Evolutionary conservation across 495 filamentous ascomycete species (phyloP).

Genomic region (Articulospora tetracladia): DNA sequence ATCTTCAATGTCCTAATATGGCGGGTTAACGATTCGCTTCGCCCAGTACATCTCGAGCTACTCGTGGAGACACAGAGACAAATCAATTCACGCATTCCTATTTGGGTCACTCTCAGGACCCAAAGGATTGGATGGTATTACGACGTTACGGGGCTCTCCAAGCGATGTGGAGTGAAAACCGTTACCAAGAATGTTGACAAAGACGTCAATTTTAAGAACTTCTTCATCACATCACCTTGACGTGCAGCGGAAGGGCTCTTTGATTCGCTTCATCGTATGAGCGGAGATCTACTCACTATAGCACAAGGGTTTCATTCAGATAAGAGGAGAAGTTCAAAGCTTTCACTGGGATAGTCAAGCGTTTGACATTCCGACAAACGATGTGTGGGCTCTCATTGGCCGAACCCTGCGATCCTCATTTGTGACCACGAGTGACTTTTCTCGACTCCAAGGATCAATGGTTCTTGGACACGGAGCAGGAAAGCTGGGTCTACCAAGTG

Average conservation of each 20-base stretch:
- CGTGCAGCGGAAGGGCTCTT: neutral
- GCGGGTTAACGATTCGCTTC: neutral
- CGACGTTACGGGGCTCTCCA: neutral
- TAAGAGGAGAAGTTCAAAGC: neutral
- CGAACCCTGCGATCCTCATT: neutral
- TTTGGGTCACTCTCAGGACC: neutral
- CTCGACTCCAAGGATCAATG: neutral
- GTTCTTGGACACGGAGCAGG: neutral
- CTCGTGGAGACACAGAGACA: no score
- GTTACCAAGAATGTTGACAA: neutral
- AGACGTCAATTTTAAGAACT: neutral
- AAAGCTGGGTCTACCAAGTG: neutral
- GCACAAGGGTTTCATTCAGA: neutral
- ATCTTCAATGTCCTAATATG: neutral
- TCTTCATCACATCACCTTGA: neutral
- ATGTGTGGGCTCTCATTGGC: neutral
- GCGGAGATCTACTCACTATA: neutral
- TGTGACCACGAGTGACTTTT: neutral
- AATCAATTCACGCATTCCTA: conserved; percentile 1
- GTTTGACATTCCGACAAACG: neutral
- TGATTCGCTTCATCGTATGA: neutral
- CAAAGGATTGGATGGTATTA: neutral
- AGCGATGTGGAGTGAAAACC: neutral
- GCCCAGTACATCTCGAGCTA: no score
- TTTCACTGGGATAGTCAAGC: neutral